These are phyloP conservation scores for Candida anutae DNA, from an alignment of 1,139 yeast genomes.

Conservation along the genomic window DNA sequence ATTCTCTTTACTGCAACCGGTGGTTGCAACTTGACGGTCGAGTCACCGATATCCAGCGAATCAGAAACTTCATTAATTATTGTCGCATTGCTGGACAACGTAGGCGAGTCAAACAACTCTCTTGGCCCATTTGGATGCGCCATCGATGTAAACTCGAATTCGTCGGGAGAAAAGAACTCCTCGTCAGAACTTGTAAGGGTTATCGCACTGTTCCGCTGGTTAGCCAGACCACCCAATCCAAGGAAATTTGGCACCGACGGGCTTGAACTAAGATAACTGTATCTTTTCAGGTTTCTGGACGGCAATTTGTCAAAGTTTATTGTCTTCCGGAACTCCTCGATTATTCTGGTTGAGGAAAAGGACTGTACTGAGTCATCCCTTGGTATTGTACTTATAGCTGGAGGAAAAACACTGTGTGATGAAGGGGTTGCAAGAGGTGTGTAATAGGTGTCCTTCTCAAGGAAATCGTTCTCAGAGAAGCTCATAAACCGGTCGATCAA, in stretches of 20 bases:
- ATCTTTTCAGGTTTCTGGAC: too few species aligned
- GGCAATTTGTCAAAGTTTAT: too few species aligned
- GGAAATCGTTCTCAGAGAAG: constrained; percentile 6
- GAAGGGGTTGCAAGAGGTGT: constrained; percentile 4
- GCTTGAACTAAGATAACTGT: too few species aligned
- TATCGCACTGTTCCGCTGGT: constrained; percentile 1
- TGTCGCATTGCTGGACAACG: constrained; percentile 24
- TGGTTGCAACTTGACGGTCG: not conserved
- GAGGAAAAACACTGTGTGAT: too few species aligned
- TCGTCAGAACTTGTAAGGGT: constrained; percentile 21
- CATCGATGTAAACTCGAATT: constrained; percentile 10
- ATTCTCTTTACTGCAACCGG: too few species aligned
- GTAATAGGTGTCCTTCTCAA: constrained; percentile 3
- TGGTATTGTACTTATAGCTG: too few species aligned
- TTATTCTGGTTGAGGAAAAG: constrained; percentile 22
- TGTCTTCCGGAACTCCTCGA: constrained; percentile 23
- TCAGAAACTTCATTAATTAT: constrained; percentile 12
- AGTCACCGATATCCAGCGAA: not conserved
- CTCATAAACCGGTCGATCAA: not conserved
- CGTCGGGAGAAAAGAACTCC: constrained; percentile 27
- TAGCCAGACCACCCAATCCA: not conserved
- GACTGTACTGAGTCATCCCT: constrained; percentile 19
- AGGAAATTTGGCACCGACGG: too few species aligned
- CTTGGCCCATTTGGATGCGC: not conserved
- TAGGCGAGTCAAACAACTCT: too few species aligned